phyloP scores from a whole-genome alignment of 345 rosid genomes.

The Pseudoturritis turrita region DNA sequence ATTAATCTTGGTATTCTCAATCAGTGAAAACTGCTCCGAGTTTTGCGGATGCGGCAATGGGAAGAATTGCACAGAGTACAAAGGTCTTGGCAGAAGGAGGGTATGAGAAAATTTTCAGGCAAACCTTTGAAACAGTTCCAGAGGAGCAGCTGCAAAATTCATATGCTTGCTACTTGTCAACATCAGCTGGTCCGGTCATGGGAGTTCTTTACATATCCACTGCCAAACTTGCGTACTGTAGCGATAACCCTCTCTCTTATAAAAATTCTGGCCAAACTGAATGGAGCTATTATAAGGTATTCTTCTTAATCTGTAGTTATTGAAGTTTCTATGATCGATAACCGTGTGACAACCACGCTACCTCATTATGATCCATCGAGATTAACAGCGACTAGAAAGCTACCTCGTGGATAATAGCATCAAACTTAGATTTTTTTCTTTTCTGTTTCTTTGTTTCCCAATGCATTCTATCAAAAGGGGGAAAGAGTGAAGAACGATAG shows the following conservation, averaged over 20 bases:
- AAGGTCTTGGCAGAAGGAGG: slow-evolving; percentile 79
- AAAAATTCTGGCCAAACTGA: slow-evolving; percentile 48
- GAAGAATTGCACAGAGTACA: slow-evolving; percentile 75
- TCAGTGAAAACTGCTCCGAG: slow-evolving; percentile 71
- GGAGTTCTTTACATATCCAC: slow-evolving; percentile 62
- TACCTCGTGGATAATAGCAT: neutral
- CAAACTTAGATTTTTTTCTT: no score
- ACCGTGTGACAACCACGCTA: neutral
- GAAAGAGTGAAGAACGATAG: neutral
- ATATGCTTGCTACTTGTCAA: slow-evolving; percentile 64
- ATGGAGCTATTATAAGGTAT: slow-evolving; percentile 81
- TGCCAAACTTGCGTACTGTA: slow-evolving; percentile 62
- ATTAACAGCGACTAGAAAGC: neutral
- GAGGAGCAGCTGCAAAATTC: slow-evolving; percentile 54
- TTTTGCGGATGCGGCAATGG: slow-evolving; percentile 74
- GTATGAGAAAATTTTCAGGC: slow-evolving; percentile 62
- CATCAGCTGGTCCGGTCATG: slow-evolving; percentile 88
- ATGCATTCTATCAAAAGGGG: no score
- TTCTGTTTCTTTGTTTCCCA: no score
- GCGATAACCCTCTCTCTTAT: slow-evolving; percentile 67
- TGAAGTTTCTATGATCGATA: neutral
- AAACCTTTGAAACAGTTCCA: slow-evolving; percentile 66
- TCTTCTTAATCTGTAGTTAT: neutral
- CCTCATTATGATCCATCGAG: neutral
- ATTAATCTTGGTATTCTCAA: neutral